Evolutionary conservation across 139 green algal species (phyloP), one percentile per base, ranked within the genome.

Genomic region (Picochlorum sp.): DNA sequence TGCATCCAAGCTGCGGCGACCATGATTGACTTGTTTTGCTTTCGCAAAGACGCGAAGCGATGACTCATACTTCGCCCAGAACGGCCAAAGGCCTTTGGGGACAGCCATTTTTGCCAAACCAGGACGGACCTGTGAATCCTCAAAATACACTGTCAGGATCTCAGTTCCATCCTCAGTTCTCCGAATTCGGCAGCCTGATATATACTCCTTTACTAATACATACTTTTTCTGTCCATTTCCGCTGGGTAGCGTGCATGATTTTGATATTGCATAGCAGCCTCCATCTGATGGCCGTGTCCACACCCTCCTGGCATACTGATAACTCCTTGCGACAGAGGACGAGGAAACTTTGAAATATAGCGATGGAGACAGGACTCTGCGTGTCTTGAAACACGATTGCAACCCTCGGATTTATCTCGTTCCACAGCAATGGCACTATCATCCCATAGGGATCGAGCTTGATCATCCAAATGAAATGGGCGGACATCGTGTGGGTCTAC

Each of bases 41-140:
- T 66, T 32, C 10, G 13, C 61, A 57, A 66, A 66, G 20, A 56
- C 5, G n/a, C 61, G 34, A 14, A 85, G 62, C 0, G 73, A 75
- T 3, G 57, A 59, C 20, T 85, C 77, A 45, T 80, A 79, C 37
- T 72, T 74, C 45, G 77, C 68, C 32, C 83, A 76, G 52, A 83
- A 79, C 1, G 77, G 69, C 85, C 85, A 91, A 61, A 91, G 71
- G 23, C 70, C 83, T 61, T 87, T 85, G 45, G 78, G 77, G 7
- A 92, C 69, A 6, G 71, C 78, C 71, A 92, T 74, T 70, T 92
- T 92, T 54, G 71, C 57, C 5, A 92, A 67, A 50, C 79, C 75
- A 5, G 81, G 49, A 14, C 72, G 49, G 37, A 74, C 72, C 13
- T 71, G 54, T 7, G 67, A 62, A 81, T 92, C 83, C 72, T 92